A percentile compares a stretch with the other conserved stretches of the same genome.
phyloP scores from a whole-genome alignment of 257 asterid species.

The Solanum chmielewskii region DNA sequence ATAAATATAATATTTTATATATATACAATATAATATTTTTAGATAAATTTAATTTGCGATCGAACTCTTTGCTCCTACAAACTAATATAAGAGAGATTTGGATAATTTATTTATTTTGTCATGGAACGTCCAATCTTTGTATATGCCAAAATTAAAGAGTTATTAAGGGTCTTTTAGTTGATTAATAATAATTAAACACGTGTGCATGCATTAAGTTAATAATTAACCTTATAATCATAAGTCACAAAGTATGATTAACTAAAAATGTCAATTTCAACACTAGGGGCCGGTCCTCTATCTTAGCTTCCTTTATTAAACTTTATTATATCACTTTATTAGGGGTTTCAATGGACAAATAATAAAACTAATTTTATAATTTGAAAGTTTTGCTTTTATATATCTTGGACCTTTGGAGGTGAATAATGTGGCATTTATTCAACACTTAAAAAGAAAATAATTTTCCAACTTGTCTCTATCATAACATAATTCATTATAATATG shows the following conservation, averaged over 20 bases:
- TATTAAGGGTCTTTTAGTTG: not conserved
- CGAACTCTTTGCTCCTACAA: not conserved
- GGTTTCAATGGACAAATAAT: slow-evolving; percentile 7
- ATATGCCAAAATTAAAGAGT: not conserved
- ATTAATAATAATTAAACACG: not conserved
- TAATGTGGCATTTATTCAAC: slow-evolving; percentile 14
- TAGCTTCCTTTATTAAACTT: slow-evolving; percentile 2
- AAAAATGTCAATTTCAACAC: not conserved
- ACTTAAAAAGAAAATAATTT: not conserved
- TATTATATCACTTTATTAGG: not conserved
- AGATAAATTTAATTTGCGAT: not conserved
- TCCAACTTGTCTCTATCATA: not conserved
- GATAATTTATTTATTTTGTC: not conserved
- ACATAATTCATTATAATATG: slow-evolving; percentile 15
- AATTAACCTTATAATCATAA: not conserved
- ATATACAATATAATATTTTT: not conserved
- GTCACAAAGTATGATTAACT: not conserved
- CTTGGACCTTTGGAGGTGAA: slow-evolving; percentile 13
- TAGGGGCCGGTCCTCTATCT: slow-evolving; percentile 2
- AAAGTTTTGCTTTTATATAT: not conserved
- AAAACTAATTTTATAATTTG: not conserved
- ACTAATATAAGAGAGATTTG: not conserved
- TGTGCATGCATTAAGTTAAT: not conserved
- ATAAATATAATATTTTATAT: not conserved
- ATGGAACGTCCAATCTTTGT: not conserved